Evolutionary conservation across 805 yeast species (phyloP).

Genomic region (Cyberlindnera maritima): DNA sequence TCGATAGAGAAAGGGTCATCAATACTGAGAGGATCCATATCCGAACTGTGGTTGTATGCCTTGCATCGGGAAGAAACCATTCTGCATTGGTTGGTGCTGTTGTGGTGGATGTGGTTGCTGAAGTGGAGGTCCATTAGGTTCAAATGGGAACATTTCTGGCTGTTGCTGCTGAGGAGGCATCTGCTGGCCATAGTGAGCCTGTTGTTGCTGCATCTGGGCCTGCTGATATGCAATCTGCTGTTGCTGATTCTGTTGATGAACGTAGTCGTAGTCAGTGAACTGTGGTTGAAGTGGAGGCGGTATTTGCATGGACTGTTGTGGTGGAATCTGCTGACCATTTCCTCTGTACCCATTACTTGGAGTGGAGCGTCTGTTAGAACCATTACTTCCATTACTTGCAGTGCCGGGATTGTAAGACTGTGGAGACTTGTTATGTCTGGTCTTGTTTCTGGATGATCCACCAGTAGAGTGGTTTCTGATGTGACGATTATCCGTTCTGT

Average conservation of each 20-base stretch:
- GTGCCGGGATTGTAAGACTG: constrained; percentile 5
- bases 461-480: constrained; percentile 26
- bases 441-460: constrained; percentile 15
- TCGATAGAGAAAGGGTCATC: neutral
- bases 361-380: constrained; percentile 13
- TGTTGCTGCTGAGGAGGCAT: constrained; percentile 1
- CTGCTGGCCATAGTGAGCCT: neutral
- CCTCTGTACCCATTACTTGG: constrained; percentile 9
- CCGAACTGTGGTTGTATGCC: constrained; percentile 8
- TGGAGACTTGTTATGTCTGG: constrained; percentile 22
- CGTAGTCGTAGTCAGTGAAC: constrained; percentile 7
- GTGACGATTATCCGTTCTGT: constrained; percentile 21
- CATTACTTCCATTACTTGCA: neutral
- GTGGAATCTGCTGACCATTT: constrained; percentile 4
- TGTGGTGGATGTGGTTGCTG: neutral
- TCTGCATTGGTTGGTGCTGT: constrained; percentile 1
- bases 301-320: constrained; percentile 1
- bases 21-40: constrained; percentile 11
- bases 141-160: constrained; percentile 12
- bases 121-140: neutral
- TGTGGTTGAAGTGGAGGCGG: constrained; percentile 13
- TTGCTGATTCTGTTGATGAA: constrained; percentile 1
- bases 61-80: constrained; percentile 5
- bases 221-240: neutral
- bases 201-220: constrained; percentile 1